Percentiles rank a stretch among this genome's conserved stretches.
phyloP scores from a whole-genome alignment of 1,284 basidiomycete genomes.

The Pseudozyma sp. region DNA sequence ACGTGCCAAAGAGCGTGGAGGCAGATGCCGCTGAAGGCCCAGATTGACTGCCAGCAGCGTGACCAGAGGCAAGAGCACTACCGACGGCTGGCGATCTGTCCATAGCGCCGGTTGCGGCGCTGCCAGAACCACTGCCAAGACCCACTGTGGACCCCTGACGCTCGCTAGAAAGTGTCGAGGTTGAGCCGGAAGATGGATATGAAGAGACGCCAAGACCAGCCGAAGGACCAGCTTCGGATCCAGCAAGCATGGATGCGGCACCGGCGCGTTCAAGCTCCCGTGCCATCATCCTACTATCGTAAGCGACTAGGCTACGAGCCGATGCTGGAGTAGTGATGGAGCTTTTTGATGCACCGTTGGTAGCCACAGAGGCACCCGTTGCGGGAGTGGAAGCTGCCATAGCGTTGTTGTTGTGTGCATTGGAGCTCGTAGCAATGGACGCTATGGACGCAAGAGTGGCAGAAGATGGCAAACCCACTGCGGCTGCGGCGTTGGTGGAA shows the following conservation, averaged over 20 bases:
- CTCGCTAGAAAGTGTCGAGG: constrained; percentile 21
- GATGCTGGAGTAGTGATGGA: constrained; percentile 32
- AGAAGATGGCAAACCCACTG: constrained; percentile 34
- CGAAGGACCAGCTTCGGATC: constrained; percentile 23
- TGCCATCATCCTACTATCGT: constrained; percentile 51
- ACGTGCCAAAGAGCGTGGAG: constrained; percentile 13
- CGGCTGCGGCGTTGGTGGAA: constrained; percentile 8
- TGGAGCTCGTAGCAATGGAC: constrained; percentile 50
- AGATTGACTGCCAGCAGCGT: constrained; percentile 14
- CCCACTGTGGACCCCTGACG: constrained; percentile 15
- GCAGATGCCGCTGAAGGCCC: background rate
- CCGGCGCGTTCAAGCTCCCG: constrained; percentile 52
- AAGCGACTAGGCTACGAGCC: constrained; percentile 22
- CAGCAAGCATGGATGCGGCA: constrained; percentile 41
- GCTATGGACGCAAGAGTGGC: constrained; percentile 45
- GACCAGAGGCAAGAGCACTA: constrained; percentile 6
- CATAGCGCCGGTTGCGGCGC: background rate
- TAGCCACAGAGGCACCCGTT: constrained; percentile 2
- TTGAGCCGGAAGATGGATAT: constrained; percentile 18
- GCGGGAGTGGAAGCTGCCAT: constrained; percentile 32
- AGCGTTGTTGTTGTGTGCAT: constrained; percentile 35
- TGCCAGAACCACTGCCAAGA: background rate
- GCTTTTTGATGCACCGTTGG: constrained; percentile 10
- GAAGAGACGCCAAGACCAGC: constrained; percentile 2
- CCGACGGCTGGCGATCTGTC: constrained; percentile 29